phyloP scores from a whole-genome alignment of 1,284 basidiomycete species.

The Athelia sp. region DNA sequence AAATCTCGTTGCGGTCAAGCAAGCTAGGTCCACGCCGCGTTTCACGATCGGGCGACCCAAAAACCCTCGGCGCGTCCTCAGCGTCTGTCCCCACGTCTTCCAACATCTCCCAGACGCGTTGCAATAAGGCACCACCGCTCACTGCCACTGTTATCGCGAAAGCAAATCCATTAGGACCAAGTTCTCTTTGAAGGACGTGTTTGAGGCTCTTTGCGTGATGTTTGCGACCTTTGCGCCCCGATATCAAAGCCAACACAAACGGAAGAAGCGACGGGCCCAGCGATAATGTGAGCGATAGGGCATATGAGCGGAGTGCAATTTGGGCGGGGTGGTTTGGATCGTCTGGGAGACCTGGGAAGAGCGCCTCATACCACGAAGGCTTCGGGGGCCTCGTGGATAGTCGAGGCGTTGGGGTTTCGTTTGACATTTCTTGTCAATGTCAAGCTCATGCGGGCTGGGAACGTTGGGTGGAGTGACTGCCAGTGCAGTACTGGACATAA shows the following conservation, averaged over 20 bases:
- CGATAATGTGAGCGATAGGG: conserved; percentile 59
- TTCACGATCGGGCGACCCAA: background rate
- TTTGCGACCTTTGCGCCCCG: conserved; percentile 9
- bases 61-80: background rate
- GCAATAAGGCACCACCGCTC: conserved; percentile 54
- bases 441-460: no score
- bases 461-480: no score
- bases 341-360: background rate
- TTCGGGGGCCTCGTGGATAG: conserved; percentile 1
- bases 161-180: conserved; percentile 59
- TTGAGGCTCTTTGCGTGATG: conserved; percentile 24
- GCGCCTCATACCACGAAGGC: conserved; percentile 12
- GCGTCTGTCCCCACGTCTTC: conserved; percentile 15
- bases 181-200: conserved; percentile 46
- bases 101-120: conserved; percentile 36
- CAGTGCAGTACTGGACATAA: no score
- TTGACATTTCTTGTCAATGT: no score
- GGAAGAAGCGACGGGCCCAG: conserved; percentile 59
- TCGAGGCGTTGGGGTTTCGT: no score
- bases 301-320: conserved; percentile 61
- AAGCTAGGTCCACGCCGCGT: background rate
- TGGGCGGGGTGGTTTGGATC: conserved; percentile 45
- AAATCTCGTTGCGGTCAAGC: background rate
- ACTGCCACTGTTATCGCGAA: conserved; percentile 59
- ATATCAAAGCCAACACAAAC: conserved; percentile 32